Conservation (phyloP, 2,329 filamentous ascomycete species). For the Aureobasidium melanogenum region DNA sequence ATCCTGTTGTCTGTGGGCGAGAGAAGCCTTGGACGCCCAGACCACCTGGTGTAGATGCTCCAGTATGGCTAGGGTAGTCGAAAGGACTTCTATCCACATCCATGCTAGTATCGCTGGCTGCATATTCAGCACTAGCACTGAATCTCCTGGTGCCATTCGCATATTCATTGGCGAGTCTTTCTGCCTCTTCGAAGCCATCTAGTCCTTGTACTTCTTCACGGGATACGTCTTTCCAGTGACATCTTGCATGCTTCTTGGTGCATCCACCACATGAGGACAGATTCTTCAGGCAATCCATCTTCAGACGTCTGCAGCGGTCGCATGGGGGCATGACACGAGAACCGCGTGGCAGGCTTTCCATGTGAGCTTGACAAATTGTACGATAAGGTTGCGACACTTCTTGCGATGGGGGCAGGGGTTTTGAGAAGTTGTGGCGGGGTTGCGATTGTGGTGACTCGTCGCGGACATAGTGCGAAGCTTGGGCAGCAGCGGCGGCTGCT, state of each 20-base stretch:
- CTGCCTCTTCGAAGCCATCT: slow-evolving; percentile 19
- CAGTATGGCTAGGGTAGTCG: not conserved
- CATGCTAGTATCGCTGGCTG: not conserved
- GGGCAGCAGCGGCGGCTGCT: slow-evolving; percentile 6
- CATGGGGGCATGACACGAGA: slow-evolving; percentile 73
- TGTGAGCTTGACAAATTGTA: slow-evolving; percentile 43
- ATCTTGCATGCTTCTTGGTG: slow-evolving; percentile 84
- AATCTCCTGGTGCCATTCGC: slow-evolving; percentile 13
- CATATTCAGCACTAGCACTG: not conserved
- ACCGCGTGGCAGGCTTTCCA: slow-evolving; percentile 66
- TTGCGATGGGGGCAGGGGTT: slow-evolving; percentile 26
- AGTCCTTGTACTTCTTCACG: slow-evolving; percentile 51
- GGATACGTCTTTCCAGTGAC: slow-evolving; percentile 73
- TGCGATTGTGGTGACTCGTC: not conserved
- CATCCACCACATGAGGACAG: slow-evolving; percentile 79
- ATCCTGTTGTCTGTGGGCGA: not conserved
- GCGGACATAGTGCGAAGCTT: not conserved
- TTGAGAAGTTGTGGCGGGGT: slow-evolving; percentile 29
- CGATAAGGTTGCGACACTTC: slow-evolving; percentile 29
- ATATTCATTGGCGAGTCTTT: not conserved
- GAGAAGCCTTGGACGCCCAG: not conserved
- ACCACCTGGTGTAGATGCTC: not conserved
- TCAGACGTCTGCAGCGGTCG: slow-evolving; percentile 70
- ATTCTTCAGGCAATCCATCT: slow-evolving; percentile 77
- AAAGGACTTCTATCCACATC: not conserved